Percentiles rank a stretch among this genome's conserved stretches.
Conservation (phyloP, 495 filamentous ascomycete species). For the Cenococcum geophilum region DNA sequence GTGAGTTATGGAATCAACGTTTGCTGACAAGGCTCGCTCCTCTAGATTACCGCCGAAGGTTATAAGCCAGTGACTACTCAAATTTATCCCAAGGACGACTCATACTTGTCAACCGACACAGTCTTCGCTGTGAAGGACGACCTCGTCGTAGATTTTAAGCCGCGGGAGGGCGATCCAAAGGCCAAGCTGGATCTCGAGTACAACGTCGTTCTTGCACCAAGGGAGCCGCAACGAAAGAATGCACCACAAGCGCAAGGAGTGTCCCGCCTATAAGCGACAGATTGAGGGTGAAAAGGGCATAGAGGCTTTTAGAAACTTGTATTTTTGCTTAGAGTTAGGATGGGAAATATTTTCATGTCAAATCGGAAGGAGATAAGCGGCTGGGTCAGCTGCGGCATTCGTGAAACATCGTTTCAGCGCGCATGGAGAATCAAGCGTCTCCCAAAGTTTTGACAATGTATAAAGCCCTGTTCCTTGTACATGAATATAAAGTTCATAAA, state of each 20-base stretch:
- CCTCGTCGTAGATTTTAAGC: conserved; percentile 58
- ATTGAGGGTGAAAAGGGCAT: not conserved
- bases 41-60: conserved; percentile 33
- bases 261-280: conserved; percentile 18
- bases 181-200: conserved; percentile 36
- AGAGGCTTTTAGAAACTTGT: not conserved
- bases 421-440: no score
- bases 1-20: not conserved
- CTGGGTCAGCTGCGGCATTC: no score
- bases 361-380: no score
- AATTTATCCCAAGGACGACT: conserved; percentile 57
- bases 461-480: no score
- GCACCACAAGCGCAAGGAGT: conserved; percentile 24
- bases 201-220: conserved; percentile 36
- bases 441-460: no score
- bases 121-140: conserved; percentile 64
- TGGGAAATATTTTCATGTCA: no score
- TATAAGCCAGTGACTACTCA: conserved; percentile 54
- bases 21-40: not conserved
- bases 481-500: no score
- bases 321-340: conserved; percentile 1
- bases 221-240: conserved; percentile 9
- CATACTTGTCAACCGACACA: conserved; percentile 56
- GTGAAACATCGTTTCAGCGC: no score
- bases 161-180: conserved; percentile 41